Base-by-base conservation (phyloP, 768 basidiomycete species). In the Mycena albidolilacea region DNA sequence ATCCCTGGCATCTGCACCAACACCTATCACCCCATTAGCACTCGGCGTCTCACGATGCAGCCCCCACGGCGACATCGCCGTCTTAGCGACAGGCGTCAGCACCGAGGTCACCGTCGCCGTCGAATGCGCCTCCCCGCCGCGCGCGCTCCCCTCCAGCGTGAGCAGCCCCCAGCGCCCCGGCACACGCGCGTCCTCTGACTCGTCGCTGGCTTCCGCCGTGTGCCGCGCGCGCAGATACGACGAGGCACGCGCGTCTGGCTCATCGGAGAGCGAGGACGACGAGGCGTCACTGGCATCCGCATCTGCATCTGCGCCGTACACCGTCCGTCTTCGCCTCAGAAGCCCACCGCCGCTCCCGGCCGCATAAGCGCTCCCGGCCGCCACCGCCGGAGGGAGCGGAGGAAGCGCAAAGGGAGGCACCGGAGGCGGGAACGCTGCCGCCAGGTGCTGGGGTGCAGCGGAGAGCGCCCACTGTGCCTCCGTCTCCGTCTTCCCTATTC, bases 91-190 rank as follows among this genome's bases (percentile, higher is more conserved):
- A 8, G 10, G 48, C 19, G 19, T 11, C 17, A 46, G 6, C 12
- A 17, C 12, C 17, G 17, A 7, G 15, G 14, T 46, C 10, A 3
- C 6, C 44, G 44, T 46, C 44, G 44, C 44, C 7, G 7, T 50
- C 48, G 48, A 46, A 46, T 46, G 14, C 14, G 1, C 46, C 10
- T 23, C 30, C 38, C 37, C 30, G 17, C 21, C 60, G 17, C 65
- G 71, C 61, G 69, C 67, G 65, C 74, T 75, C 50, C 74, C 74
- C 44, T 58, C 74, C 2, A 70, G 74, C 54, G 74, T 75, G 17
- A 71, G 64, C 44, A 75, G 67, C 21, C 70, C 74, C 74, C 64
- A 67, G 9, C 65, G 61, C 12, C 74, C 69, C 23, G 55, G 64
- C 9, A 58, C 65, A 12, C 60, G 43, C 44, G 30, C 64, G 6